phyloP scores from a whole-genome alignment of 2,329 filamentous ascomycete species.

The Pseudovirgaria hyperparasitica region DNA sequence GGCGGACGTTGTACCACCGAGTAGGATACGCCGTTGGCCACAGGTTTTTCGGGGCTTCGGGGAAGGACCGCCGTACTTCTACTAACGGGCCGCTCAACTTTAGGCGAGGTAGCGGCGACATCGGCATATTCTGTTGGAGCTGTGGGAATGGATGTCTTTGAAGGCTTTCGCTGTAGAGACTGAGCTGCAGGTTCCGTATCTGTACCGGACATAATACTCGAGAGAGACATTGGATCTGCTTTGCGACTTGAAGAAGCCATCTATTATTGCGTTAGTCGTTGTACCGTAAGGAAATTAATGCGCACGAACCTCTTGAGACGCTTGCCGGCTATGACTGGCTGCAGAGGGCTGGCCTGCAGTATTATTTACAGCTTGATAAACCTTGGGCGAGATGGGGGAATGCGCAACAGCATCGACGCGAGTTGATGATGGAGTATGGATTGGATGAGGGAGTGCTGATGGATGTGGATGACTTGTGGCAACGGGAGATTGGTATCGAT shows the following conservation, averaged over 20 bases:
- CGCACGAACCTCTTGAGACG: slow-evolving; percentile 21
- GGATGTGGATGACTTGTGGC: slow-evolving; percentile 19
- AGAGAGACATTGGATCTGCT: slow-evolving; percentile 88
- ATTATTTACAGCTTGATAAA: slow-evolving; percentile 18
- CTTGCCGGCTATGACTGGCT: slow-evolving; percentile 15
- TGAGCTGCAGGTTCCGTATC: slow-evolving; percentile 51
- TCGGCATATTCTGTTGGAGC: slow-evolving; percentile 12
- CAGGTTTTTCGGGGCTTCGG: slow-evolving; percentile 13
- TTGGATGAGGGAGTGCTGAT: slow-evolving; percentile 23
- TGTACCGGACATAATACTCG: slow-evolving; percentile 77
- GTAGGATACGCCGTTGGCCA: slow-evolving; percentile 10
- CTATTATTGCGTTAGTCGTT: slow-evolving; percentile 13
- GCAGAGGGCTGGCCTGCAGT: slow-evolving; percentile 24
- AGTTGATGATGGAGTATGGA: slow-evolving; percentile 19
- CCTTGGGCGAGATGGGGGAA: slow-evolving; percentile 24
- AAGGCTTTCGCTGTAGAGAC: no score
- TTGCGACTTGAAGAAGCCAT: slow-evolving; percentile 57
- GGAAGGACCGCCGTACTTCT: slow-evolving; percentile 1
- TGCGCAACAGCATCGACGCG: slow-evolving; percentile 23
- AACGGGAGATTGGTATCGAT: slow-evolving; percentile 24
- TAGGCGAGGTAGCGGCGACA: slow-evolving; percentile 11
- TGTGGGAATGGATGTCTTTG: slow-evolving; percentile 35
- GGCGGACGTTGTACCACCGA: slow-evolving; percentile 8
- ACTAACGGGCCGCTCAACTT: slow-evolving; percentile 3
- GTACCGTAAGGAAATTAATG: slow-evolving; percentile 6